Base-by-base conservation (phyloP, 2,329 filamentous ascomycete species). In the Allantophomopsis lycopodina region DNA sequence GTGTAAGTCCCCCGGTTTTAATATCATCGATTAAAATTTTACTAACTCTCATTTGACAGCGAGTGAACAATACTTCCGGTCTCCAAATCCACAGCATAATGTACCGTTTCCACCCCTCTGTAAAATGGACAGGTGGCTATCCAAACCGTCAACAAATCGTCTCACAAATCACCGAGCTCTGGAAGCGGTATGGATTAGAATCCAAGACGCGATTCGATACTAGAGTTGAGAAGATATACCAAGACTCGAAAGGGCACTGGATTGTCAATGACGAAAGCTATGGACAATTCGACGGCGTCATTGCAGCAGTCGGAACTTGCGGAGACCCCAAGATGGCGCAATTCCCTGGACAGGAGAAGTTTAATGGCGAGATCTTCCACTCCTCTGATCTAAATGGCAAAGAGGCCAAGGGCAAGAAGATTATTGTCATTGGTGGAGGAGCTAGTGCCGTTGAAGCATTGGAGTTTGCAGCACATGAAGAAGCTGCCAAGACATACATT, bases 61-160 rank as follows among this genome's bases (percentile, higher is more conserved):
- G 72, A 57, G 83, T 91, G 32, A 89, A 91, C 61, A 83, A 82
- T 38, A 88, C 83, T 0, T 88, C 83, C 0, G 76, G 82, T 13
- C 69, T 93, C 1, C 84, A 91, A 52, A 88, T 93, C 16, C 83
- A 93, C 56, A 84, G 78, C 15, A 58, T 88, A 42, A 91, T 91
- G 84, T 93, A 89, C 57, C 74, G 85, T 16, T 94, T 93, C 55
- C 83, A 89, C 48, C 86, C 86, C 0, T 82, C 80, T 0, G 74
- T 93, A 1, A 67, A 72, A 44, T 93, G 83, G 76, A 64, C 72
- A 28, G 64, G 68, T 21, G 83, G 83, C n/a, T 93, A 93, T 52
- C 86, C 86, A 0, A 70, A 79, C 44, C 77, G 83, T 37, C 63
- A 79, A 46, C 76, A 88, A 57, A 91, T 93, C 43, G 66, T 88